These are phyloP conservation scores for Eucalyptus cloeziana DNA, from an alignment of 345 rosid species.

Conservation along the genomic window DNA sequence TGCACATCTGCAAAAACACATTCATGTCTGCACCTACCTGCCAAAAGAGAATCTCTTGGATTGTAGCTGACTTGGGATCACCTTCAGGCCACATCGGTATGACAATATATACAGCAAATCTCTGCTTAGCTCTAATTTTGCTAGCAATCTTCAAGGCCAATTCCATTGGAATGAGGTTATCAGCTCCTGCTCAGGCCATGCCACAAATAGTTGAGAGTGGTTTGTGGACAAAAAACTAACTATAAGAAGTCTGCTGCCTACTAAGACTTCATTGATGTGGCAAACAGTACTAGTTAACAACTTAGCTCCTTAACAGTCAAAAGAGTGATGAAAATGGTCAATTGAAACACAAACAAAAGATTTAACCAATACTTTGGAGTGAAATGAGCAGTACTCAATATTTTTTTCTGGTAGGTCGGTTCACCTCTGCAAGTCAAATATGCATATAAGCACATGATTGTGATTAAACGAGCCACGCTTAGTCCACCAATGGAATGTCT, in stretches of 20 bases:
- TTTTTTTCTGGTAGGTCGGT: background rate
- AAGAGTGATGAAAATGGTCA: background rate
- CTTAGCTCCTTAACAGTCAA: background rate
- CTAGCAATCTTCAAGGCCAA: constrained; percentile 84
- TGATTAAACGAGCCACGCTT: background rate
- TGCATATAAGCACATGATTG: background rate
- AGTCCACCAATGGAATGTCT: background rate
- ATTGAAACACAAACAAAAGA: background rate
- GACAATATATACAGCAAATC: constrained; percentile 78
- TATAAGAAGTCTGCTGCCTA: background rate
- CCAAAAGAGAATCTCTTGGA: constrained; percentile 95
- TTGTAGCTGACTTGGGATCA: constrained; percentile 63
- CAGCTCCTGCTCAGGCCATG: constrained; percentile 59
- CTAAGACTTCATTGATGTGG: background rate
- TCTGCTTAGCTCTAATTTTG: constrained; percentile 81
- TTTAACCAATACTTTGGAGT: background rate
- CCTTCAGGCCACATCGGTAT: constrained; percentile 99
- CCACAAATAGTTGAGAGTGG: background rate
- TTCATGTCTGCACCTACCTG: constrained; percentile 39
- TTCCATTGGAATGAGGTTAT: constrained; percentile 93
- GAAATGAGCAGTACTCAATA: background rate
- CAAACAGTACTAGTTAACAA: background rate
- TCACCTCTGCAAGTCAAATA: background rate
- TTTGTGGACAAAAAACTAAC: background rate
- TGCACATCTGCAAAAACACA: background rate